Conservation (phyloP, 805 yeast genomes). For the Starmerella kuoi region DNA sequence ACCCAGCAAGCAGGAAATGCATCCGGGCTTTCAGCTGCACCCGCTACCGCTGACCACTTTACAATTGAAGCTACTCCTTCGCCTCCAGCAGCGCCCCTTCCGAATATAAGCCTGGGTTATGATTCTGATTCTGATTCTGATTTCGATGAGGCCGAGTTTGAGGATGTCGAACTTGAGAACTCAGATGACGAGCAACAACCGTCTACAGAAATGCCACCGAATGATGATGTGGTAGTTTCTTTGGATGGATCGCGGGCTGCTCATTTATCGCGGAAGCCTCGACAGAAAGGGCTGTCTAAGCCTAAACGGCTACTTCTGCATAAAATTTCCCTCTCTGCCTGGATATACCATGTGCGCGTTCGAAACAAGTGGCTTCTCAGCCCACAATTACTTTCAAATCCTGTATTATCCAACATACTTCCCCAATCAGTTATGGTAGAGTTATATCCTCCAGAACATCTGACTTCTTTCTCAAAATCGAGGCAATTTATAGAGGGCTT, state of each 20-base stretch:
- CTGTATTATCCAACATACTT: conserved; percentile 34
- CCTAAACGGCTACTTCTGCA: conserved; percentile 42
- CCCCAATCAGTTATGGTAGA: conserved; percentile 39
- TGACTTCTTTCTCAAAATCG: conserved; percentile 40
- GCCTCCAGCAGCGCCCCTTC: not conserved
- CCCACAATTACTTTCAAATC: conserved; percentile 28
- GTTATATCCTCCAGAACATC: conserved; percentile 37
- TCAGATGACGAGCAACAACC: not conserved
- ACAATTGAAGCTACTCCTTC: not conserved
- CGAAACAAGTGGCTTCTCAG: conserved; percentile 69
- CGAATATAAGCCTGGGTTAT: not conserved
- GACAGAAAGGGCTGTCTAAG: conserved; percentile 3
- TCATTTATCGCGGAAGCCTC: conserved; percentile 2
- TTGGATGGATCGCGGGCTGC: conserved; percentile 7
- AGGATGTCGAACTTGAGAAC: conserved; percentile 20
- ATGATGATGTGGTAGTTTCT: conserved; percentile 8
- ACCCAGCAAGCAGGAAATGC: too few relatives aligned
- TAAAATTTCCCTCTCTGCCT: conserved; percentile 41
- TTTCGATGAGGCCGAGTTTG: conserved; percentile 19
- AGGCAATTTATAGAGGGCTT: conserved; percentile 66
- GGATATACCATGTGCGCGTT: conserved; percentile 54
- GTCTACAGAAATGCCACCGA: not conserved
- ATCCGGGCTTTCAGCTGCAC: too few relatives aligned
- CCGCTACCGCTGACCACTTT: too few relatives aligned
- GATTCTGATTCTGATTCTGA: conserved; percentile 5